A percentile compares a stretch with the other conserved stretches of the same genome.
Conservation (phyloP, 75 land plant species). For the Adiantum capillusveneris region DNA sequence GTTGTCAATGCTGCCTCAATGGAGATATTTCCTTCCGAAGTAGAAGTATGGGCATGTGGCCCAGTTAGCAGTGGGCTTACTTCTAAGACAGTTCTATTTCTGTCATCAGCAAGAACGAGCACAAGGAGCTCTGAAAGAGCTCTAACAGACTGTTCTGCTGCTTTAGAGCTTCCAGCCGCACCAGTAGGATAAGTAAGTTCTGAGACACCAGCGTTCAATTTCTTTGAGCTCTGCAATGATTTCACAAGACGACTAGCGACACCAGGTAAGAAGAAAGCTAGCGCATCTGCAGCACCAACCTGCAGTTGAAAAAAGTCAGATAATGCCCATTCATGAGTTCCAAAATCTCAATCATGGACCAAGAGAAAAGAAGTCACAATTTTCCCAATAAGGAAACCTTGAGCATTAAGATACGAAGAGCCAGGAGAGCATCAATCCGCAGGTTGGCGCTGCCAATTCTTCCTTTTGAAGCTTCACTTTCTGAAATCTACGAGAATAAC, state of each 20-base stretch:
- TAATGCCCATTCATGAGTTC: background rate
- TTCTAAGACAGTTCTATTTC: slow-evolving; percentile 12
- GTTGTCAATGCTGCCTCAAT: background rate
- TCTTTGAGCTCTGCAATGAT: slow-evolving; percentile 53
- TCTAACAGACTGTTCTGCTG: slow-evolving; percentile 54
- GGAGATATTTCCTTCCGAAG: background rate
- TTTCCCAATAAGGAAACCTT: slow-evolving; percentile 38
- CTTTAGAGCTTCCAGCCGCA: slow-evolving; percentile 77
- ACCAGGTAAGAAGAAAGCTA: slow-evolving; percentile 93
- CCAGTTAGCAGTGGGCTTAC: background rate
- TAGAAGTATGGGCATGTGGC: background rate
- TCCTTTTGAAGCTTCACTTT: slow-evolving; percentile 67
- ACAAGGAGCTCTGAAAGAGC: slow-evolving; percentile 66
- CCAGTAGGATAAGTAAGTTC: slow-evolving; percentile 32
- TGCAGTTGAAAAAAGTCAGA: slow-evolving; percentile 10
- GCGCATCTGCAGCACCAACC: slow-evolving; percentile 88
- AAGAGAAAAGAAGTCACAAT: background rate
- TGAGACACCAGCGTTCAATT: slow-evolving; percentile 18
- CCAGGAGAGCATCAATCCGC: slow-evolving; percentile 60
- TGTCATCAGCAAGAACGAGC: slow-evolving; percentile 58
- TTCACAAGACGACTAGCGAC: slow-evolving; percentile 77
- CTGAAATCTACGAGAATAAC: slow-evolving; percentile 47
- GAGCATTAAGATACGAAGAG: slow-evolving; percentile 60
- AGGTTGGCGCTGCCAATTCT: slow-evolving; percentile 77
- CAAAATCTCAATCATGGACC: too few species aligned